Evolutionary conservation across 1,284 basidiomycete species (phyloP), one percentile per base, ranked within the genome.

Genomic region (Neonothopanus nambi): DNA sequence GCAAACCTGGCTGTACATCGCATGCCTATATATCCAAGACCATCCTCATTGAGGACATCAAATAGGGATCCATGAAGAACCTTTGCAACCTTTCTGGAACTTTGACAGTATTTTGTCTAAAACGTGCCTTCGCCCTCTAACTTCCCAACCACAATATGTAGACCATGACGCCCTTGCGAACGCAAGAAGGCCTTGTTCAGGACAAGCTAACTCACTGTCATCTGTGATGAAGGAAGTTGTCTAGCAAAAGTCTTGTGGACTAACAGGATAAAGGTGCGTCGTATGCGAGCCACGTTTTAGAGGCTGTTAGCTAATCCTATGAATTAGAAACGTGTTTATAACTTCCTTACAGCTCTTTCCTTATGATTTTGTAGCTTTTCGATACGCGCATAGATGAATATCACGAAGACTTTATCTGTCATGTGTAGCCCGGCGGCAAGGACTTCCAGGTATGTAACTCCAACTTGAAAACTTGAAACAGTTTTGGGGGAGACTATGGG

Each of bases 401-500:
- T 35, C 28, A 23, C 21, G 11, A 47, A 36, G 26, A 47, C 20
- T 20, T 47, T 35, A 20, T 47, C 45, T 13, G 37, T 18, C 28
- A 47, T 47, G 37, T 47, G 28, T 18, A 18, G 30, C 15, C 45
- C 45, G 6, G 7, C 13, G 13, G 45, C 30, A 36, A 36, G 37
- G 18, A 47, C 33, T 47, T 47, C 45, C 3, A 47, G 20, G 23
- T 37, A 37, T 20, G 45, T 6, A 6, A 13, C 17, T 12, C 20
- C 23, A n/a, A n/a, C n/a, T n/a, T n/a, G n/a, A n/a, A n/a, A 15
- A 28, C 41, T 9, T n/a, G 20, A 24, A 49, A 49, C 13, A 30
- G 12, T 18, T 39, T 18, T 40, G n/a, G n/a, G 21, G 48, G n/a
- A 57, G 50, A 24, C 52, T 51, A 58, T 49, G 13, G 44, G 56